Evolutionary conservation across 768 basidiomycete genomes (phyloP), one percentile per base, ranked within the genome.

Genomic region (Kwoniella sp.): DNA sequence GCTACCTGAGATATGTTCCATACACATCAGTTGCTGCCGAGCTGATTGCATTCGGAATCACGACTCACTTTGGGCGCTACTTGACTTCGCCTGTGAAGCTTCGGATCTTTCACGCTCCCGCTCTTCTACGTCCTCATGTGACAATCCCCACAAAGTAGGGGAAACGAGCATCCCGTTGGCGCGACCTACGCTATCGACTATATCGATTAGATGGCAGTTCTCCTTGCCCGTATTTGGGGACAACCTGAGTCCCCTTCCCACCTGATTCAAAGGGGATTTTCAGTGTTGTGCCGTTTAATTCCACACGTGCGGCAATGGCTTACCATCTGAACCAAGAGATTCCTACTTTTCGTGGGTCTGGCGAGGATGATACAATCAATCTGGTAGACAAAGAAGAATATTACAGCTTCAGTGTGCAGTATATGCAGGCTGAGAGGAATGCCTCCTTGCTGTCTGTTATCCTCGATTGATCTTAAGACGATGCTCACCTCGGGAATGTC

Each of bases 251-350:
- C 94, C 94, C 63, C 94, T 86, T 2, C 94, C 94, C 65, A 97
- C 91, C 92, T 93, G 48, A 30, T 28, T 37, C 0, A 1, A 51
- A 20, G 0, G 13, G 41, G 26, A 54, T 53, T 48, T 31, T 55
- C 12, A n/a, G 50, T 20, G 13, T 23, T 61, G 28, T 25, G 22
- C 12, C 17, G 53, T n/a, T n/a, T n/a, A n/a, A n/a, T n/a, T n/a
- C n/a, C n/a, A n/a, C n/a, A n/a, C n/a, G n/a, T n/a, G n/a, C n/a
- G n/a, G n/a, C n/a, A n/a, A 45, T 30, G 31, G 68, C 83, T 34
- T 63, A 92, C 92, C 92, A 97, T 96, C 74, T 98, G 94, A 20
- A 91, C 87, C 74, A 93, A 92, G 12, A 95, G 80, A 76, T 95
- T 97, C 34, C 87, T 85, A 13, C 93, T 95, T 26, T 90, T 85